These are phyloP conservation scores for Moesziomyces globuligerus DNA, from an alignment of 1,284 basidiomycete genomes.

Conservation along the genomic window DNA sequence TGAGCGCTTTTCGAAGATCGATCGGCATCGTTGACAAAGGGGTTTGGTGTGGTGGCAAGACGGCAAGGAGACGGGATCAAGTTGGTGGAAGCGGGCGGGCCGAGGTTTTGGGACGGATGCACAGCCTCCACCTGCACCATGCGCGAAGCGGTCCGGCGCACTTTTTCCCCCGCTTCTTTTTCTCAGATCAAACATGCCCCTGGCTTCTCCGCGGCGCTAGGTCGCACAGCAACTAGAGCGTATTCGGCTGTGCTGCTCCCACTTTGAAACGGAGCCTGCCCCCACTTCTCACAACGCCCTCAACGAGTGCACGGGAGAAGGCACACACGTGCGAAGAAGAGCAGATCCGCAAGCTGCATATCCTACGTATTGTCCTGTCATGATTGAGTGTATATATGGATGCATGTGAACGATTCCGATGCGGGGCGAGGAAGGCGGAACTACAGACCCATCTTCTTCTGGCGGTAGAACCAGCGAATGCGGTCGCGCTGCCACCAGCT, in stretches of 20 bases:
- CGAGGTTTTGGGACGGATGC: neutral
- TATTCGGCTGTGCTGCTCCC: no score
- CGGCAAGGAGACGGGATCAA: no score
- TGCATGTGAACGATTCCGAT: neutral
- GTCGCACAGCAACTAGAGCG: no score
- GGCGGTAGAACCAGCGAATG: constrained; percentile 39
- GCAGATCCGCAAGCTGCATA: no score
- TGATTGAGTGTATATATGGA: neutral
- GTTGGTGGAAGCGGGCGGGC: no score
- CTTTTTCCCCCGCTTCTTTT: no score
- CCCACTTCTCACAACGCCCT: neutral
- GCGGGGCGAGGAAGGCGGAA: neutral
- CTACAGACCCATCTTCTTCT: constrained; percentile 45
- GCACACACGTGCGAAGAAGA: no score
- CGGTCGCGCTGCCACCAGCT: constrained; percentile 69
- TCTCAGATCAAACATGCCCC: no score
- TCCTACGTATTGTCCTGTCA: neutral
- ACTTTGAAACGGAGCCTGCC: no score
- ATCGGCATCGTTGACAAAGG: constrained; percentile 24
- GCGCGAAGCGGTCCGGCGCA: no score
- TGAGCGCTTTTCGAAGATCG: constrained; percentile 42
- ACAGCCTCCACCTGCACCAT: constrained; percentile 17
- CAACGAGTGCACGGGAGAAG: neutral
- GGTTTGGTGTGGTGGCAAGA: no score
- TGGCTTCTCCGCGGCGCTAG: neutral